Base-by-base conservation (phyloP, 2,329 filamentous ascomycete species). In the Fusarium verticillioides region DNA sequence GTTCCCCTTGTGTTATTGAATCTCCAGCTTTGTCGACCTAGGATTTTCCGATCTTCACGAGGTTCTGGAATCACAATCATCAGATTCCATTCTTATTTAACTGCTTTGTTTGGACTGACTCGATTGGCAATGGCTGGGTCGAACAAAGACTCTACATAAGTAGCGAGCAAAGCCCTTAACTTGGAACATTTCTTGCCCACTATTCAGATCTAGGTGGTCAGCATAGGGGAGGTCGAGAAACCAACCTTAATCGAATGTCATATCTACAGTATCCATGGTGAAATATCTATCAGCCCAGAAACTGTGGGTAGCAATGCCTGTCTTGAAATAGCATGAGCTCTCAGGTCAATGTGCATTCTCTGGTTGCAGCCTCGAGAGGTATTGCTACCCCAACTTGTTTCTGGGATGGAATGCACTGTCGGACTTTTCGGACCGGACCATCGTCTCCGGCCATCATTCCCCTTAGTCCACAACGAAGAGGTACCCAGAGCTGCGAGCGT, bases 401-500 rank as follows among this genome's bases (percentile, higher is more conserved):
- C 26, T 50, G 30, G 28, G 26, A n/a, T 21, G 47, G 16, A n/a
- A 66, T 43, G n/a, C 43, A 23, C 16, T 26, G 36, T 18, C 40
- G 66, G 66, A 50, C 37, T 67, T 62, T 50, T 34, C 30, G 23
- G 34, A 34, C 56, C 74, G 74, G 74, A 73, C 50, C 42, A 26
- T 64, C 53, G 36, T 23, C 58, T 76, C 73, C 75, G 70, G 44
- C 39, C n/a, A 52, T 21, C 61, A 67, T 74, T 65, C 70, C 58
- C 66, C 37, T 40, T 30, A 26, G 40, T 32, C 37, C 42, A 32
- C 57, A 46, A 34, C 13, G 23, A 40, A 11, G 26, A 26, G 62
- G 74, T 73, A 75, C 74, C 32, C 43, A 63, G 49, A 65, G 53
- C 50, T 66, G 73, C 65, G 66, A 71, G n/a, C 16, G 28, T 66